phyloP scores from a whole-genome alignment of 2,329 filamentous ascomycete species.

The Sporothrix euskadiensis region DNA sequence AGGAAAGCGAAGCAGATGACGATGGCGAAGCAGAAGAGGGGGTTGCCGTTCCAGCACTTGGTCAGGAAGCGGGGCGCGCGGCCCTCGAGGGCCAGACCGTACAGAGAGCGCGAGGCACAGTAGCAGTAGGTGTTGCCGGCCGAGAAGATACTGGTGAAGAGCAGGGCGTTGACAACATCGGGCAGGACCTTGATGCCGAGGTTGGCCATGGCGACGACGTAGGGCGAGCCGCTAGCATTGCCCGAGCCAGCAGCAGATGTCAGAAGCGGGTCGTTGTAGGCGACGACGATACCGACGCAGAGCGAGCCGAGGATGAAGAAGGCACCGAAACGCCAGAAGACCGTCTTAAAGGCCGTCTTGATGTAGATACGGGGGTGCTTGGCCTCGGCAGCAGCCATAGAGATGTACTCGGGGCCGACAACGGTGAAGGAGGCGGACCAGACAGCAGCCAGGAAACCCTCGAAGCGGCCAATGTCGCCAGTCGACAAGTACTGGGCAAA shows the following conservation, averaged over 20 bases:
- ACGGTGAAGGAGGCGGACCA: conserved; percentile 46
- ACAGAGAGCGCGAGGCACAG: conserved; percentile 45
- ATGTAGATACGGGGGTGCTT: conserved; percentile 68
- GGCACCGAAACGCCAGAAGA: conserved; percentile 67
- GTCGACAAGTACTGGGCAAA: conserved; percentile 43
- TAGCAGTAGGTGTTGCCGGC: conserved; percentile 63
- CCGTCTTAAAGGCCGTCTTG: conserved; percentile 66
- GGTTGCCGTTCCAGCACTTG: conserved; percentile 44
- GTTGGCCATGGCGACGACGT: conserved; percentile 69
- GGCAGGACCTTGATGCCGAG: conserved; percentile 69
- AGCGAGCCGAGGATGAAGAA: conserved; percentile 69
- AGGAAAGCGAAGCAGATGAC: conserved; percentile 43
- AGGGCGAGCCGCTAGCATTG: conserved; percentile 57
- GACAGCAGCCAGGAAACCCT: conserved; percentile 37
- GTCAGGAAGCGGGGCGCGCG: conserved; percentile 45
- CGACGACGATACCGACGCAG: conserved; percentile 66
- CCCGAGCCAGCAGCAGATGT: conserved; percentile 45
- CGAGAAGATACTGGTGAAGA: conserved; percentile 60
- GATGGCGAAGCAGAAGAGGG: conserved; percentile 43
- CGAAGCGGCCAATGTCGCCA: conserved; percentile 44
- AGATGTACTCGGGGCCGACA: conserved; percentile 61
- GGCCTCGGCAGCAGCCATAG: conserved; percentile 68
- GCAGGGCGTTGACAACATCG: conserved; percentile 63
- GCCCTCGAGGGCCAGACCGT: conserved; percentile 44
- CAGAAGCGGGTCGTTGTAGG: conserved; percentile 54